A percentile compares a stretch with the other conserved stretches of the same genome.
phyloP scores from a whole-genome alignment of 345 rosid genomes.

The Lumnitzera racemosa region DNA sequence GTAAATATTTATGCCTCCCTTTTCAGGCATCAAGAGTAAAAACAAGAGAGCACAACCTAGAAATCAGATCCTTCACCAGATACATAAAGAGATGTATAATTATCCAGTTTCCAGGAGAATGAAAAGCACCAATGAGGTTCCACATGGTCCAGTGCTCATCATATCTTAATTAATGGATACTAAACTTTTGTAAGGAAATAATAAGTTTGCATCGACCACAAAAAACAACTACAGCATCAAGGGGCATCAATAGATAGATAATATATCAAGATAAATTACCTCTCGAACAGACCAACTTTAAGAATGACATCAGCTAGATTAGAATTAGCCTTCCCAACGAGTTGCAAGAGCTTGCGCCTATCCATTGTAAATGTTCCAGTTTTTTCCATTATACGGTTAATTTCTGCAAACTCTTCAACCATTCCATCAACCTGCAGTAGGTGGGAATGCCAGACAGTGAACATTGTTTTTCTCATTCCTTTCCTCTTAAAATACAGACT shows the following conservation, averaged over 20 bases:
- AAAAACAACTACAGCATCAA: not conserved
- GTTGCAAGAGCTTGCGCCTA: slow-evolving; percentile 77
- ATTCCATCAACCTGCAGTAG: slow-evolving; percentile 77
- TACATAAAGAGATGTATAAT: too few relatives aligned
- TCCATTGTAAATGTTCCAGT: slow-evolving; percentile 95
- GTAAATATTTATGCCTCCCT: too few relatives aligned
- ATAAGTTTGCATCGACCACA: not conserved
- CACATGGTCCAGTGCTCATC: too few relatives aligned
- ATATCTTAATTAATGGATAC: too few relatives aligned
- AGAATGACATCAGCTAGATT: slow-evolving; percentile 90
- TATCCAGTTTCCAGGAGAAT: too few relatives aligned
- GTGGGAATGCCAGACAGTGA: not conserved
- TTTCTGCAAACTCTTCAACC: slow-evolving; percentile 92
- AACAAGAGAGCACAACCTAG: too few relatives aligned
- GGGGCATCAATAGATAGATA: not conserved
- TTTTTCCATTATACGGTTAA: slow-evolving; percentile 83
- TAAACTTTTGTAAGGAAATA: too few relatives aligned
- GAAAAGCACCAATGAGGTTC: too few relatives aligned
- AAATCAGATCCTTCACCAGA: too few relatives aligned
- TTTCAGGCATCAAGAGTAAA: too few relatives aligned
- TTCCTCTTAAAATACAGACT: too few relatives aligned
- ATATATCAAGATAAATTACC: slow-evolving; percentile 26
- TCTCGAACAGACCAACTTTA: slow-evolving; percentile 93
- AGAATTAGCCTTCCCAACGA: slow-evolving; percentile 96
- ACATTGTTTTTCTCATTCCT: too few relatives aligned